These are phyloP conservation scores for Torulaspora indica DNA, from an alignment of 805 yeast species.

Conservation along the genomic window DNA sequence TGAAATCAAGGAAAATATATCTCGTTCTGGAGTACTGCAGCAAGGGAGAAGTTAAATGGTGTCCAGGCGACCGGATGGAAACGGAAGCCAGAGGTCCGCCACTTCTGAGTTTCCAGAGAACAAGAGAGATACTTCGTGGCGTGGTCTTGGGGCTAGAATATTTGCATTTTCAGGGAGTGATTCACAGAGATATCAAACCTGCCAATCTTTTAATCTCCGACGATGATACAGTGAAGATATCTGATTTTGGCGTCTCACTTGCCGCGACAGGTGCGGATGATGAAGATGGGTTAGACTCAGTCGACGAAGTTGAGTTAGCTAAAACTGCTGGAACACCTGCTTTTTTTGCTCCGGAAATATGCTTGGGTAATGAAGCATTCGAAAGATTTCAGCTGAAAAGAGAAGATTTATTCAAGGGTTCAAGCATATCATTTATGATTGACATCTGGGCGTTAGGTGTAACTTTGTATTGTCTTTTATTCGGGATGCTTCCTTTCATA, in stretches of 20 bases:
- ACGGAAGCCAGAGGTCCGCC: slow-evolving; percentile 52
- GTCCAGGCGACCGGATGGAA: slow-evolving; percentile 39
- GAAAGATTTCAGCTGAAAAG: slow-evolving; percentile 22
- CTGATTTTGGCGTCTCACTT: slow-evolving; percentile 96
- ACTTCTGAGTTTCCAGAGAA: slow-evolving; percentile 57
- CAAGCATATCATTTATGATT: slow-evolving; percentile 70
- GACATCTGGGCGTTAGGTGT: slow-evolving; percentile 99
- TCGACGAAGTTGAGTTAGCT: slow-evolving; percentile 73
- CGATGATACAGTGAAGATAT: slow-evolving; percentile 75
- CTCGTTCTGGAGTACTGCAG: slow-evolving; percentile 85
- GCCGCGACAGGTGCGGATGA: slow-evolving; percentile 39
- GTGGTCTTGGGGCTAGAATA: slow-evolving; percentile 86
- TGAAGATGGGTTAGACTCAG: slow-evolving; percentile 15
- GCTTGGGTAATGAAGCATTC: slow-evolving; percentile 46
- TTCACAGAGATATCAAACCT: slow-evolving; percentile 94
- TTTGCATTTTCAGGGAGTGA: slow-evolving; percentile 81
- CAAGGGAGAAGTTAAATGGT: slow-evolving; percentile 88
- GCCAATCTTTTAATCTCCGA: slow-evolving; percentile 75
- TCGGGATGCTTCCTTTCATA: slow-evolving; percentile 85
- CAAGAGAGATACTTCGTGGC: slow-evolving; percentile 72
- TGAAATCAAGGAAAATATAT: slow-evolving; percentile 76
- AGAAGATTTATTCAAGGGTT: slow-evolving; percentile 32
- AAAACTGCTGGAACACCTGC: slow-evolving; percentile 98
- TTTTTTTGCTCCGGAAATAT: slow-evolving; percentile 90
- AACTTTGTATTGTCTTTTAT: slow-evolving; percentile 78